phyloP scores from a whole-genome alignment of 495 filamentous ascomycete species.

The Apodospora peruviana region DNA sequence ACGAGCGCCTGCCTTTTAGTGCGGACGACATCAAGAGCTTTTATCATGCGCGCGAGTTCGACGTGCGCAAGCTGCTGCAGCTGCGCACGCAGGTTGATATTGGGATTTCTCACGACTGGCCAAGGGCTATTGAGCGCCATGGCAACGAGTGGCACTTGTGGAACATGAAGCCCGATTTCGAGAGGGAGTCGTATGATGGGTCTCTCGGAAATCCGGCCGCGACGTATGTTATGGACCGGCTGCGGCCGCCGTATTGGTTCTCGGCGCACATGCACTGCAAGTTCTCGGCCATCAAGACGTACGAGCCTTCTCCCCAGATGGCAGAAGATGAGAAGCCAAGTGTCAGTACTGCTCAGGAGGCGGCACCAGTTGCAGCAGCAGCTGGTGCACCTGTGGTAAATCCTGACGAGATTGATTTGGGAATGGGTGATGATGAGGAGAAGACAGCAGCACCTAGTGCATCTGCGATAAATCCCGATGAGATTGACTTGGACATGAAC shows the following conservation, averaged over 20 bases:
- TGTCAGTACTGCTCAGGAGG: background rate
- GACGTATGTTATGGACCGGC: slow-evolving; percentile 66
- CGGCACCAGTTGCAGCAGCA: background rate
- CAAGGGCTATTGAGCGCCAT: slow-evolving; percentile 66
- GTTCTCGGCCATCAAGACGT: slow-evolving; percentile 66
- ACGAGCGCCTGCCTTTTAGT: slow-evolving; percentile 83
- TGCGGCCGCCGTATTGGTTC: slow-evolving; percentile 87
- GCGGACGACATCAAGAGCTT: slow-evolving; percentile 64
- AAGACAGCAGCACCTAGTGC: background rate
- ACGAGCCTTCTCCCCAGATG: slow-evolving; percentile 31
- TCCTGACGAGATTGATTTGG: slow-evolving; percentile 9
- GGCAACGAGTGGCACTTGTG: slow-evolving; percentile 63
- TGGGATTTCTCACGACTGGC: slow-evolving; percentile 95
- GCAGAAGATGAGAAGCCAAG: background rate
- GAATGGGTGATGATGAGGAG: slow-evolving; percentile 15
- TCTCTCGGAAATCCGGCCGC: slow-evolving; percentile 74
- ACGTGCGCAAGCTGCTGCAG: slow-evolving; percentile 84
- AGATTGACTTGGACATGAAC: slow-evolving; percentile 52
- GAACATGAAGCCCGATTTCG: slow-evolving; percentile 63
- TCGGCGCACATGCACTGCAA: slow-evolving; percentile 89
- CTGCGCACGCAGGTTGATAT: slow-evolving; percentile 78
- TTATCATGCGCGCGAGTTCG: slow-evolving; percentile 87
- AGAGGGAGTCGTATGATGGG: slow-evolving; percentile 65
- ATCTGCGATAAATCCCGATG: slow-evolving; percentile 37
- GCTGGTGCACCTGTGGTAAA: background rate